phyloP scores from a whole-genome alignment of 768 basidiomycete genomes.

The Grammothele lineata region DNA sequence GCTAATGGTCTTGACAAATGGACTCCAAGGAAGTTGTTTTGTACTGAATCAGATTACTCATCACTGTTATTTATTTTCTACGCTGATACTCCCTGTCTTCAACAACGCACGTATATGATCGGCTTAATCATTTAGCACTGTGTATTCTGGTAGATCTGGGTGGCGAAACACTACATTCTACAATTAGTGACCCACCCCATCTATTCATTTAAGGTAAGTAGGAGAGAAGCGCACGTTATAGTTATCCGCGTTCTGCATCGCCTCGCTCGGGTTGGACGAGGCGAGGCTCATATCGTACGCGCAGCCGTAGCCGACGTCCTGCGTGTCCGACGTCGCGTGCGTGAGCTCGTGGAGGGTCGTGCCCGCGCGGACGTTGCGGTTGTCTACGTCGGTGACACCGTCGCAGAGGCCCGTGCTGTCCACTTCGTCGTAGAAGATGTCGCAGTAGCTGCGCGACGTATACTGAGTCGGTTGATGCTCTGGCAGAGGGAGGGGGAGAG shows the following conservation, averaged over 20 bases:
- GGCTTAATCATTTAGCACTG: slow-evolving; percentile 26
- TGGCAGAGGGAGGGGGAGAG: not conserved
- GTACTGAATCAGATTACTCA: too few species aligned
- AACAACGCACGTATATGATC: too few species aligned
- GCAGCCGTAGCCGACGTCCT: slow-evolving; percentile 27
- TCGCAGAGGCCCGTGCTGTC: slow-evolving; percentile 34
- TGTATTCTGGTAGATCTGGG: slow-evolving; percentile 41
- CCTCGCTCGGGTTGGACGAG: slow-evolving; percentile 17
- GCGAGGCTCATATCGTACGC: slow-evolving; percentile 34
- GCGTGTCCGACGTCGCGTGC: slow-evolving; percentile 37
- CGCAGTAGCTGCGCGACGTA: slow-evolving; percentile 29
- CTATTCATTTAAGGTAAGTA: too few species aligned
- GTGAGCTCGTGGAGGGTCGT: slow-evolving; percentile 48
- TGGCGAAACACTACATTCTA: slow-evolving; percentile 19
- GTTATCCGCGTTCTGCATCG: slow-evolving; percentile 40
- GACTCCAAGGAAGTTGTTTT: too few species aligned
- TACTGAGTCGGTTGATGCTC: not conserved
- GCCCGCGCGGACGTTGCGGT: slow-evolving; percentile 43
- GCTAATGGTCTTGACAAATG: too few species aligned
- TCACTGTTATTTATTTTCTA: too few species aligned
- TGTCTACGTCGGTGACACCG: slow-evolving; percentile 40
- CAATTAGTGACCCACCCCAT: too few species aligned
- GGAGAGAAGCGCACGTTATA: slow-evolving; percentile 34
- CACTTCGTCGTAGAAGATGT: slow-evolving; percentile 44
- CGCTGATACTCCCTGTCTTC: too few species aligned